Evolutionary conservation across 1,139 yeast genomes (phyloP).

Genomic region (Magnusiomyces tetraspermus): DNA sequence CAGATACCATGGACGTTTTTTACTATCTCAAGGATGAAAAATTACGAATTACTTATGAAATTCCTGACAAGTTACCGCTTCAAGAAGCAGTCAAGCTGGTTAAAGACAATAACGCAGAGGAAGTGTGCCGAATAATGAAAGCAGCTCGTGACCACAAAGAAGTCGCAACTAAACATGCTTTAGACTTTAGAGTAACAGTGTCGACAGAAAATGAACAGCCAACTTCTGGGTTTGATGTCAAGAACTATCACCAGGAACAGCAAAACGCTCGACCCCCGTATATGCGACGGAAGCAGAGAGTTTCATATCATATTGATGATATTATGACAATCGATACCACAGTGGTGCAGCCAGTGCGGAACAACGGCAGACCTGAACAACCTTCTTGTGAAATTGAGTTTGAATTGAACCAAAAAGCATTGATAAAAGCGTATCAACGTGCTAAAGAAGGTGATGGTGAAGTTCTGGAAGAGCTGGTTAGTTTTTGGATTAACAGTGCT

Average conservation of each 20-base stretch:
- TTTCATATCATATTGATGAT: background rate
- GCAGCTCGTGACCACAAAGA: background rate
- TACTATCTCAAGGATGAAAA: background rate
- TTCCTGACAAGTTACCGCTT: background rate
- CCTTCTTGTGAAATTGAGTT: background rate
- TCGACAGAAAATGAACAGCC: background rate
- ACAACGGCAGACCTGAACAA: background rate
- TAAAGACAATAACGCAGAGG: background rate
- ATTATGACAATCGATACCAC: background rate
- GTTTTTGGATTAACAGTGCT: background rate
- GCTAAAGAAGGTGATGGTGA: background rate
- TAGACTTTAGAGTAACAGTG: background rate
- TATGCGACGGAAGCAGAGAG: background rate
- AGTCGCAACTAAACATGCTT: background rate
- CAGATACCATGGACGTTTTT: background rate
- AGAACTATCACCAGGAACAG: background rate
- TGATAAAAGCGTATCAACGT: background rate
- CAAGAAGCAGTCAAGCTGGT: background rate
- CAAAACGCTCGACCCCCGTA: background rate
- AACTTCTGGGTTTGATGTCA: background rate
- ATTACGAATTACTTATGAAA: background rate
- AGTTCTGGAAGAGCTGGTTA: background rate
- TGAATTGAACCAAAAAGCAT: background rate
- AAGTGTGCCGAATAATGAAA: background rate
- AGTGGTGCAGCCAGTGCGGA: background rate